Conservation (phyloP, 164 flowering plant species). For the Pachysandra terminalis region DNA sequence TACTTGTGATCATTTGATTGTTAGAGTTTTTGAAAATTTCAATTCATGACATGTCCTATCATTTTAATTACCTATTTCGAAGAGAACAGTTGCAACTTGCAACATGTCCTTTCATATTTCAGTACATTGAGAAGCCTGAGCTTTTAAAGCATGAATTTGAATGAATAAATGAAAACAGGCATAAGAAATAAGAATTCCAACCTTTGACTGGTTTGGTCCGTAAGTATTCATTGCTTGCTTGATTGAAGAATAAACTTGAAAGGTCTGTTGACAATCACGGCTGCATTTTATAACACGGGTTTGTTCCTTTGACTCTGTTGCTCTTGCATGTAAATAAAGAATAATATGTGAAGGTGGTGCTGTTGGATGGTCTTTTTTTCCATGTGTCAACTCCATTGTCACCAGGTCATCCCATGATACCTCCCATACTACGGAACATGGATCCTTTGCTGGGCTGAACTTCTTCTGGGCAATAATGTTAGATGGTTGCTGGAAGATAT, state of each 20-base stretch:
- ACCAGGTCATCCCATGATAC: slow-evolving; percentile 77
- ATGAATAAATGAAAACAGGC: neutral
- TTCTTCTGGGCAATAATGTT: slow-evolving; percentile 76
- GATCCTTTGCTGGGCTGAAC: slow-evolving; percentile 94
- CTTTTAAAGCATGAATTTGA: too few species aligned
- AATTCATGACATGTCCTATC: too few species aligned
- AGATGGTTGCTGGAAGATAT: slow-evolving; percentile 62
- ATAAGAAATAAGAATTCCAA: slow-evolving; percentile 16
- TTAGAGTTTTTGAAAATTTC: too few species aligned
- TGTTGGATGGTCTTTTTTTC: slow-evolving; percentile 69
- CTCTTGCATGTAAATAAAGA: slow-evolving; percentile 51
- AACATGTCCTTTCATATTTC: too few species aligned
- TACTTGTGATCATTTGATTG: too few species aligned
- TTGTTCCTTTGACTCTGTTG: slow-evolving; percentile 66
- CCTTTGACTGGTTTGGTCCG: slow-evolving; percentile 72
- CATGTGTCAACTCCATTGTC: slow-evolving; percentile 75
- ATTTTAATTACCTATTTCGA: too few species aligned
- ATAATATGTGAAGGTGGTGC: slow-evolving; percentile 69
- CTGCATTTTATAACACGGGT: slow-evolving; percentile 68
- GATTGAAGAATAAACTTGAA: slow-evolving; percentile 67
- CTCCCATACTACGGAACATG: slow-evolving; percentile 93
- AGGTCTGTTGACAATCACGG: slow-evolving; percentile 70
- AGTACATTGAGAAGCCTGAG: too few species aligned
- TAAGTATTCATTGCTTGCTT: slow-evolving; percentile 73
- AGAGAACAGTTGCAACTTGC: too few species aligned